A percentile compares a stretch with the other conserved stretches of the same genome.
phyloP scores from a whole-genome alignment of 164 flowering plant genomes.

The Aristolochia californica region DNA sequence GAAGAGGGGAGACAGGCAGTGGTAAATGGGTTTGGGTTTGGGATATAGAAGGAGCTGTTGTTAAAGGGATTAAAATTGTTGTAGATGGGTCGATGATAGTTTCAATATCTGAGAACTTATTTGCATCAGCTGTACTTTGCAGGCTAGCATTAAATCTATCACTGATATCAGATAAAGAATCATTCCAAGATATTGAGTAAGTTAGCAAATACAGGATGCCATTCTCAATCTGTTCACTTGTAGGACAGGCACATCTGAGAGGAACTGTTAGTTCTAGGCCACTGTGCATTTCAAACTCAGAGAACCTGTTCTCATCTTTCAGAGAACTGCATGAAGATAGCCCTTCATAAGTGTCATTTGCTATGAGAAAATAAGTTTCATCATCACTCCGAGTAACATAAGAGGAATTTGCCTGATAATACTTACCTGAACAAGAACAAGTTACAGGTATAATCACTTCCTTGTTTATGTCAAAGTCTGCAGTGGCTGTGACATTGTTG shows the following conservation, averaged over 20 bases:
- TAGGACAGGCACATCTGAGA: constrained; percentile 65
- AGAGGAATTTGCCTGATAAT: constrained; percentile 40
- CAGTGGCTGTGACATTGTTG: constrained; percentile 33
- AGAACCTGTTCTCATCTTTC: constrained; percentile 27
- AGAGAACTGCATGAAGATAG: constrained; percentile 60
- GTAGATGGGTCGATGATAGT: constrained; percentile 35
- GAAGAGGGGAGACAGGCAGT: constrained; percentile 10
- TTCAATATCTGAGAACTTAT: constrained; percentile 14
- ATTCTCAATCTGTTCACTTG: constrained; percentile 24
- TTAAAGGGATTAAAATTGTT: constrained; percentile 43
- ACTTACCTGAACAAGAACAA: constrained; percentile 41
- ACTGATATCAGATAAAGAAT: constrained; percentile 21
- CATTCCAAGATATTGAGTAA: constrained; percentile 27
- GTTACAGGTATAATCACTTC: constrained; percentile 43
- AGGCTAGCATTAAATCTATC: constrained; percentile 20
- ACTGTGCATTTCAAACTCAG: constrained; percentile 8
- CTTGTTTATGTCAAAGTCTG: constrained; percentile 20
- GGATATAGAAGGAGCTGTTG: constrained; percentile 17
- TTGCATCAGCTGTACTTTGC: constrained; percentile 31
- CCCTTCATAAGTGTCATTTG: constrained; percentile 56
- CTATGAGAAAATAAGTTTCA: constrained; percentile 39
- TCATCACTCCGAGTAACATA: constrained; percentile 19
- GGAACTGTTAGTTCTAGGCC: constrained; percentile 32
- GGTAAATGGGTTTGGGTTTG: constrained; percentile 18
- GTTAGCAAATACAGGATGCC: constrained; percentile 40